Percentiles rank a stretch among this genome's conserved stretches.
Conservation (phyloP, 257 asterid species). For the Salvia hispanica region DNA sequence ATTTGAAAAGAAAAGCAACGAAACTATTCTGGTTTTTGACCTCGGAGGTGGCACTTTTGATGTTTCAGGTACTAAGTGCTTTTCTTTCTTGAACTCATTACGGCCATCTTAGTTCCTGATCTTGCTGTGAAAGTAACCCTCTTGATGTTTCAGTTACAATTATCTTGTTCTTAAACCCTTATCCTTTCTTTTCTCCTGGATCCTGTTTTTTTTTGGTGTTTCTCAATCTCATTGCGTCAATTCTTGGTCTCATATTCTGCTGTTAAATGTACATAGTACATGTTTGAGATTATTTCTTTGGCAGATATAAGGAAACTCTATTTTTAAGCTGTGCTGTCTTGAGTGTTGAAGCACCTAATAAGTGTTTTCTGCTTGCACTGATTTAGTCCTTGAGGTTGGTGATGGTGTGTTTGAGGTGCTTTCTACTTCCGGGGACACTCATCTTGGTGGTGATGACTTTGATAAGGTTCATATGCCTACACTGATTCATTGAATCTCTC, state of each 20-base stretch:
- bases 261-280: not conserved
- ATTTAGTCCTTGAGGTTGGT: constrained; percentile 89
- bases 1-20: constrained; percentile 80
- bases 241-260: not conserved
- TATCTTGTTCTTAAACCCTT: not conserved
- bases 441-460: constrained; percentile 98
- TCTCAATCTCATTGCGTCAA: not conserved
- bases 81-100: not conserved
- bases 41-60: constrained; percentile 96
- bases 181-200: not conserved
- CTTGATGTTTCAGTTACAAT: not conserved
- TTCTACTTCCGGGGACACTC: constrained; percentile 95
- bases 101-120: not conserved
- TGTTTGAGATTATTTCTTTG: not conserved
- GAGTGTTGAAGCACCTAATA: not conserved
- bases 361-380: constrained; percentile 16
- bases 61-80: constrained; percentile 64
- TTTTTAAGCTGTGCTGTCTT: not conserved
- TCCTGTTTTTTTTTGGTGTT: constrained; percentile 14
- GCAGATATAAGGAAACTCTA: not conserved
- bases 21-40: constrained; percentile 85
- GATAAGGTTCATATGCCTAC: constrained; percentile 58
- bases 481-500: constrained; percentile 10
- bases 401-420: constrained; percentile 97
- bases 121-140: not conserved